Conservation (phyloP, 768 basidiomycete genomes). For the Leccinum ochraceum region DNA sequence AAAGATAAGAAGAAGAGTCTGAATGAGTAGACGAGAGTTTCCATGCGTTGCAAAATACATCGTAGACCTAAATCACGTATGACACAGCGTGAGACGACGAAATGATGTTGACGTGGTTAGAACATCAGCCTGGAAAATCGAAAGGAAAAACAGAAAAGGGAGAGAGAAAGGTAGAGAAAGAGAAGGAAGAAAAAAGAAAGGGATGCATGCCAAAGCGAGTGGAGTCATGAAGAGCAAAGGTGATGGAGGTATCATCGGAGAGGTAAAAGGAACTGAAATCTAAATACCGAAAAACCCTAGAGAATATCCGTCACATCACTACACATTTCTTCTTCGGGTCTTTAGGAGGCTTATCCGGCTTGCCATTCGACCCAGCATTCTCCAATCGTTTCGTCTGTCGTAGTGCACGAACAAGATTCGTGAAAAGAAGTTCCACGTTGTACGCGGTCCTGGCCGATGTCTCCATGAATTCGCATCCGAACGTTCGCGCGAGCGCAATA, state of each 20-base stretch:
- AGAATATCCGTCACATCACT: constrained; percentile 72
- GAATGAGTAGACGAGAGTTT: constrained; percentile 27
- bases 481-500: constrained; percentile 70
- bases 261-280: constrained; percentile 68
- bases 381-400: constrained; percentile 63
- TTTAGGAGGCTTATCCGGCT: constrained; percentile 42
- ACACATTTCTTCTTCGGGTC: constrained; percentile 64
- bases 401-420: constrained; percentile 79
- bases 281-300: constrained; percentile 62
- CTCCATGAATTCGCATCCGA: constrained; percentile 94
- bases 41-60: constrained; percentile 41
- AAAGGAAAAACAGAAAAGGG: constrained; percentile 23
- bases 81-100: constrained; percentile 40
- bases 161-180: constrained; percentile 4
- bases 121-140: constrained; percentile 35
- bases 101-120: constrained; percentile 34
- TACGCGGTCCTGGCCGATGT: constrained; percentile 94
- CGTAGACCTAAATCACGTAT: constrained; percentile 42
- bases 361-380: constrained; percentile 41
- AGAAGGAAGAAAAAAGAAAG: constrained; percentile 12
- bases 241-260: constrained; percentile 78
- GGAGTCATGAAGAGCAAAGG: constrained; percentile 30
- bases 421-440: constrained; percentile 92
- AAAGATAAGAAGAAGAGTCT: constrained; percentile 5
- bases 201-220: constrained; percentile 28